Conservation (phyloP, 176 grass and related monocot genomes). For the Aegilops bicornis region DNA sequence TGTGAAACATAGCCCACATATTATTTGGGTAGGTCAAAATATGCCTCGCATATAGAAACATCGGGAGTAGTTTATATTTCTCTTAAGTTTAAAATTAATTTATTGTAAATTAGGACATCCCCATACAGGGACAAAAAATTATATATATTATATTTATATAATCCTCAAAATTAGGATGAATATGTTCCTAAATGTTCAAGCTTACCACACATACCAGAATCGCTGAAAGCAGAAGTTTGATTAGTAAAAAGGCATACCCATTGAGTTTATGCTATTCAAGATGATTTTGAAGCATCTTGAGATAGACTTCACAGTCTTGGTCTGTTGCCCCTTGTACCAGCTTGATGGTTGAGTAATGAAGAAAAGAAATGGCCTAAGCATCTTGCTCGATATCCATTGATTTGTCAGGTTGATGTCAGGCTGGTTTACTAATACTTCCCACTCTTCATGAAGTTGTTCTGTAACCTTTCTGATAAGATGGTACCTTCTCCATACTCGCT, state of each 20-base stretch:
- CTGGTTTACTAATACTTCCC: constrained; percentile 56
- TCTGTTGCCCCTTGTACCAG: constrained; percentile 44
- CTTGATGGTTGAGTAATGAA: constrained; percentile 60
- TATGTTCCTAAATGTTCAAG: not conserved
- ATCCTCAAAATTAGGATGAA: not conserved
- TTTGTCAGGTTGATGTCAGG: constrained; percentile 47
- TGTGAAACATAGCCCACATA: not conserved
- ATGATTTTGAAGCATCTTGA: constrained; percentile 78
- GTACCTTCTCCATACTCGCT: constrained; percentile 87
- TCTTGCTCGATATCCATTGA: constrained; percentile 70
- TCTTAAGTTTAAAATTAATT: constrained; percentile 7
- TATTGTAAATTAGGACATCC: not conserved
- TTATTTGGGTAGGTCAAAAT: not conserved
- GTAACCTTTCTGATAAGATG: constrained; percentile 52
- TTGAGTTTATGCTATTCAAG: constrained; percentile 76
- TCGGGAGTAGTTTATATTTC: constrained; percentile 14
- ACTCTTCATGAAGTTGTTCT: constrained; percentile 66
- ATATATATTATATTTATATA: constrained; percentile 2
- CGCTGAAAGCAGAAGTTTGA: constrained; percentile 10
- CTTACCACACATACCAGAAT: constrained; percentile 14
- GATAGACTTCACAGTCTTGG: constrained; percentile 49
- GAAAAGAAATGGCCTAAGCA: constrained; percentile 94
- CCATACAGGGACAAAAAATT: not conserved
- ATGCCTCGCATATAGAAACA: not conserved
- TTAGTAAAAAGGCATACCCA: constrained; percentile 42